Conservation (phyloP, 805 yeast species). For the Spathaspora girioi region DNA sequence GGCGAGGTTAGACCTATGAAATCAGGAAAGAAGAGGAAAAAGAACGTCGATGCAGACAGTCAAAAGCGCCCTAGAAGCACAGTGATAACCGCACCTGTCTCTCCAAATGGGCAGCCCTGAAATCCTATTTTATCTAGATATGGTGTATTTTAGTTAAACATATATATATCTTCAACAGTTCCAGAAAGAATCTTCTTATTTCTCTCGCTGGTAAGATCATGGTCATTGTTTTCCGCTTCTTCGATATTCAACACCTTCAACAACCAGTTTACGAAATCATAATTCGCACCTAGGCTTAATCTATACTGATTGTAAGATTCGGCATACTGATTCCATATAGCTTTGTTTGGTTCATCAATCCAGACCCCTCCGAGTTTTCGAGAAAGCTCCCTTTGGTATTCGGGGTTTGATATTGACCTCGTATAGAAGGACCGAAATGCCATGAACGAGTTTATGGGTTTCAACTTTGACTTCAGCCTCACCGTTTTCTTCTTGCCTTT, state of each 20-base stretch:
- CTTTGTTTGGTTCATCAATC: conserved; percentile 20
- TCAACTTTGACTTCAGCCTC: conserved; percentile 6
- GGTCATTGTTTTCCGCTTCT: background rate
- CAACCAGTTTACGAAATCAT: conserved; percentile 19
- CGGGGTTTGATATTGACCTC: conserved; percentile 15
- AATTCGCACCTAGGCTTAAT: background rate
- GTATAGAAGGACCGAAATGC: conserved; percentile 28
- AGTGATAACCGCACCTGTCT: conserved; percentile 27
- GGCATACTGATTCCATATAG: conserved; percentile 28
- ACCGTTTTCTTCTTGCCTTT: conserved; percentile 1
- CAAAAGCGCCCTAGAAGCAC: conserved; percentile 22
- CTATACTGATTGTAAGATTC: conserved; percentile 19
- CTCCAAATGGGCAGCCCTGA: background rate
- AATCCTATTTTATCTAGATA: background rate
- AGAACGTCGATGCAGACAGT: conserved; percentile 9
- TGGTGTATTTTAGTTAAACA: background rate
- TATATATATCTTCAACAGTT: conserved; percentile 4
- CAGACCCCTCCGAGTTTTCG: conserved; percentile 21
- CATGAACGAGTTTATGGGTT: conserved; percentile 24
- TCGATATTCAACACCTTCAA: conserved; percentile 9
- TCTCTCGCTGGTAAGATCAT: background rate
- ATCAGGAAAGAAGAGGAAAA: conserved; percentile 38
- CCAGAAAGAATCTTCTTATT: background rate
- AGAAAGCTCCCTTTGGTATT: conserved; percentile 22
- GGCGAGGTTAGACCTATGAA: conserved; percentile 76